These are phyloP conservation scores for Phytophthora aleatoria DNA, from an alignment of 352 stramenopile genomes.

Conservation along the genomic window DNA sequence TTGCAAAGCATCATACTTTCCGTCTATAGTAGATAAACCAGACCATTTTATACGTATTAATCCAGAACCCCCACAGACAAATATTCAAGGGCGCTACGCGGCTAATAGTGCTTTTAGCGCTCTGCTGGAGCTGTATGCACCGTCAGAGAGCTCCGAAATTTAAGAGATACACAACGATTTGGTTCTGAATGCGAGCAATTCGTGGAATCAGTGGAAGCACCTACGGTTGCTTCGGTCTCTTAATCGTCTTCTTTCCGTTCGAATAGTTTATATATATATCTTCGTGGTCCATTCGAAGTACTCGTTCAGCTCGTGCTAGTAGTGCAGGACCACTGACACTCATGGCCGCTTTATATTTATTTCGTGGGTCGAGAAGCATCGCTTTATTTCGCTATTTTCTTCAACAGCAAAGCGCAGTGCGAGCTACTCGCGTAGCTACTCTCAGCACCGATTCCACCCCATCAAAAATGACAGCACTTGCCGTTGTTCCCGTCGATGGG, in stretches of 20 bases:
- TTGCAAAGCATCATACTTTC: background rate
- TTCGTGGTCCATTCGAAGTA: constrained; percentile 1
- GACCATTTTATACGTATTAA: background rate
- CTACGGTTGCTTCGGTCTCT: background rate
- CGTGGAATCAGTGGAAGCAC: background rate
- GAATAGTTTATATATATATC: background rate
- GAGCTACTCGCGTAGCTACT: constrained; percentile 1
- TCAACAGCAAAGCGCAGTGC: constrained; percentile 1
- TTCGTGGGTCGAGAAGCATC: constrained; percentile 9
- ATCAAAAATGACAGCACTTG: background rate
- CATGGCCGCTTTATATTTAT: constrained; percentile 5
- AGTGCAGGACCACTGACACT: constrained; percentile 3
- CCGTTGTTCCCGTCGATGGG: background rate
- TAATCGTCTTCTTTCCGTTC: background rate
- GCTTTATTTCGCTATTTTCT: constrained; percentile 17
- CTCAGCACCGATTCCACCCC: constrained; percentile 1
- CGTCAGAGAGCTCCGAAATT: background rate
- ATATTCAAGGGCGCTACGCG: background rate
- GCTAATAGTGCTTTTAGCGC: background rate
- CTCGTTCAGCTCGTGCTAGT: background rate
- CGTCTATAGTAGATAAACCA: background rate
- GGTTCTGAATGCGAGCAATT: background rate
- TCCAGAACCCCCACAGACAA: background rate
- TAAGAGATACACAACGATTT: background rate
- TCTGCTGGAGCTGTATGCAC: background rate